Percentiles rank a stretch among this genome's conserved stretches.
These are phyloP conservation scores for Verticillium longisporum DNA, from an alignment of 2,329 filamentous ascomycete species.

Conservation along the genomic window DNA sequence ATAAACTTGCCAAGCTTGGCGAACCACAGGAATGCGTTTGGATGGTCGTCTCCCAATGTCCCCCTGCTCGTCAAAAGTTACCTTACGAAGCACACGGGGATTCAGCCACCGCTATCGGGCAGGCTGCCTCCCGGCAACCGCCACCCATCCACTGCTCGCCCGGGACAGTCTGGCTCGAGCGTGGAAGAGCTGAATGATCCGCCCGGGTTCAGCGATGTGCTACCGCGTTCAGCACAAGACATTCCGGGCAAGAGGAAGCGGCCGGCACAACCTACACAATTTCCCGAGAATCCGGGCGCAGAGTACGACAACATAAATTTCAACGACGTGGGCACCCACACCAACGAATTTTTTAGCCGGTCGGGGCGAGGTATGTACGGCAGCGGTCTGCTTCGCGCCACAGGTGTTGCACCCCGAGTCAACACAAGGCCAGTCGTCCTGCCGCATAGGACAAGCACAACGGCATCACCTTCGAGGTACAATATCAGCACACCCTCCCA, in stretches of 20 bases:
- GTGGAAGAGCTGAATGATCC: neutral
- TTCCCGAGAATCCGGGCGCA: neutral
- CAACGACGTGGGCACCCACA: neutral
- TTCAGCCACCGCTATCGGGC: constrained; percentile 35
- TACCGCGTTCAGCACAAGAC: neutral
- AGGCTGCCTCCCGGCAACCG: constrained; percentile 29
- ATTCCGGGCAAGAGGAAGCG: constrained; percentile 14
- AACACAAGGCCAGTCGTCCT: neutral
- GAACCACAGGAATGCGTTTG: constrained; percentile 22
- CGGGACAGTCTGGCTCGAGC: neutral
- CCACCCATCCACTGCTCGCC: neutral
- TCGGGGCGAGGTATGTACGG: constrained; percentile 1
- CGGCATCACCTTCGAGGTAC: neutral
- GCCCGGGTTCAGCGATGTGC: neutral
- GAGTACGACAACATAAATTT: neutral
- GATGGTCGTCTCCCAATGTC: constrained; percentile 28
- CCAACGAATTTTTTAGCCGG: neutral
- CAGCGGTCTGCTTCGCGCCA: constrained; percentile 1
- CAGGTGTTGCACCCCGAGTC: neutral
- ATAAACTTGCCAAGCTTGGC: constrained; percentile 28
- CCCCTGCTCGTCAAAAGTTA: constrained; percentile 40
- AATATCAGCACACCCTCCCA: constrained; percentile 7
- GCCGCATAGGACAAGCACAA: constrained; percentile 8
- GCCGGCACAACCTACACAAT: constrained; percentile 2
- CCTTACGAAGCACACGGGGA: constrained; percentile 31